A percentile compares a stretch with the other conserved stretches of the same genome.
phyloP scores from a whole-genome alignment of 192 early-diverging fungal species.

The Mortierella hygrophila region DNA sequence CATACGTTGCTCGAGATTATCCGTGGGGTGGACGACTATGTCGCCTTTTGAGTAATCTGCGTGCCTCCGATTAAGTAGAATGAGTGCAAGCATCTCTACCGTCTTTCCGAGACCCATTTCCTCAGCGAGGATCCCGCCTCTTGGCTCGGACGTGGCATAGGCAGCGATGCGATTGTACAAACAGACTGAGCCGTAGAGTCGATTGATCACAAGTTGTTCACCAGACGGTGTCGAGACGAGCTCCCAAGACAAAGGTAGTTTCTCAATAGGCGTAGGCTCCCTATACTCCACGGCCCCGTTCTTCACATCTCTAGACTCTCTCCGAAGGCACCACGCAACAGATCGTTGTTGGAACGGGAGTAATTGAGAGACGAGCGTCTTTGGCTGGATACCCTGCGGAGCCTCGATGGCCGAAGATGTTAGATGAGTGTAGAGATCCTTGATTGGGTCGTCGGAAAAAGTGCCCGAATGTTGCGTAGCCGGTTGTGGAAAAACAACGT shows the following conservation, averaged over 20 bases:
- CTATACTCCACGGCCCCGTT: slow-evolving; percentile 24
- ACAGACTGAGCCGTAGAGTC: slow-evolving; percentile 21
- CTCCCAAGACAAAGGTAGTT: slow-evolving; percentile 41
- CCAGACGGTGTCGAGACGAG: background rate
- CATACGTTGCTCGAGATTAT: too few relatives aligned
- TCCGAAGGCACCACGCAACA: slow-evolving; percentile 29
- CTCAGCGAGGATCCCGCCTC: slow-evolving; percentile 64
- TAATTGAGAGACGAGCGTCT: slow-evolving; percentile 5
- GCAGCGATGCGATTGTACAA: background rate
- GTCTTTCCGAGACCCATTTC: slow-evolving; percentile 84
- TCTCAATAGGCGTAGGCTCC: slow-evolving; percentile 15
- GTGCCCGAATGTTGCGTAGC: background rate
- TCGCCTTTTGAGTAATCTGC: background rate
- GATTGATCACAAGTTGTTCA: slow-evolving; percentile 12
- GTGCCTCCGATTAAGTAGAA: slow-evolving; percentile 58
- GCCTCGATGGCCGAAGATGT: slow-evolving; percentile 12
- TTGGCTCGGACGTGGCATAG: slow-evolving; percentile 4
- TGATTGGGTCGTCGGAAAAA: slow-evolving; percentile 27
- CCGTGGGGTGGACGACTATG: background rate
- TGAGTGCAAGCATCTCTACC: slow-evolving; percentile 70
- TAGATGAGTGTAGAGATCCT: slow-evolving; percentile 31
- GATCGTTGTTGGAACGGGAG: slow-evolving; percentile 31
- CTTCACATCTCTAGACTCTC: slow-evolving; percentile 25
- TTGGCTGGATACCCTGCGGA: slow-evolving; percentile 17
- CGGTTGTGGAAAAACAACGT: slow-evolving; percentile 22